These are phyloP conservation scores for Mycena filopes DNA, from an alignment of 768 basidiomycete species.

Conservation along the genomic window DNA sequence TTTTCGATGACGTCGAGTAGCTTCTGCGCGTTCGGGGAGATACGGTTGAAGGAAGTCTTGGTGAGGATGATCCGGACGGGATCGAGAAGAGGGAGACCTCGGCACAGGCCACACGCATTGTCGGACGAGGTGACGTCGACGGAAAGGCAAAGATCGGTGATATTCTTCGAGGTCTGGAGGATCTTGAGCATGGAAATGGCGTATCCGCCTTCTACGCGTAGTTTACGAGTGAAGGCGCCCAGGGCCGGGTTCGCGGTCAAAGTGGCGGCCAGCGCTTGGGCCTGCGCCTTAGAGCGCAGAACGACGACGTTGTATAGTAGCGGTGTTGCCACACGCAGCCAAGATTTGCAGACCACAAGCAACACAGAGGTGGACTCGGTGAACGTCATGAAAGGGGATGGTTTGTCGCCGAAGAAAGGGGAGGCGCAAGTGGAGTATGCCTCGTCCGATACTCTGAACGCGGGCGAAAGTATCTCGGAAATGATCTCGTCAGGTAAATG, in stretches of 20 bases:
- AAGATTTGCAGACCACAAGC: slow-evolving; percentile 21
- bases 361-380: slow-evolving; percentile 21
- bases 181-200: slow-evolving; percentile 21
- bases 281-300: slow-evolving; percentile 19
- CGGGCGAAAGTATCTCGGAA: slow-evolving; percentile 17
- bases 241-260: neutral
- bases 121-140: neutral
- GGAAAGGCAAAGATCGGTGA: slow-evolving; percentile 13
- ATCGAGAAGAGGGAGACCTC: slow-evolving; percentile 11
- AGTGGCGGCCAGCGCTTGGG: slow-evolving; percentile 8
- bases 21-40: neutral
- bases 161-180: slow-evolving; percentile 1
- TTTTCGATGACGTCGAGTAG: neutral
- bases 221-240: neutral
- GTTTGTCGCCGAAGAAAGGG: neutral
- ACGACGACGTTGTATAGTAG: slow-evolving; percentile 22
- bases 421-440: neutral
- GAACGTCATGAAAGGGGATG: slow-evolving; percentile 1
- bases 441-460: slow-evolving; percentile 10
- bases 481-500: slow-evolving; percentile 19
- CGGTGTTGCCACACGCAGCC: slow-evolving; percentile 27
- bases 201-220: neutral
- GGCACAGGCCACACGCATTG: slow-evolving; percentile 10
- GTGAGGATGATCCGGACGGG: slow-evolving; percentile 14
- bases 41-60: no score